Conservation (phyloP, 352 stramenopile genomes). For the Phytophthora constricta region DNA sequence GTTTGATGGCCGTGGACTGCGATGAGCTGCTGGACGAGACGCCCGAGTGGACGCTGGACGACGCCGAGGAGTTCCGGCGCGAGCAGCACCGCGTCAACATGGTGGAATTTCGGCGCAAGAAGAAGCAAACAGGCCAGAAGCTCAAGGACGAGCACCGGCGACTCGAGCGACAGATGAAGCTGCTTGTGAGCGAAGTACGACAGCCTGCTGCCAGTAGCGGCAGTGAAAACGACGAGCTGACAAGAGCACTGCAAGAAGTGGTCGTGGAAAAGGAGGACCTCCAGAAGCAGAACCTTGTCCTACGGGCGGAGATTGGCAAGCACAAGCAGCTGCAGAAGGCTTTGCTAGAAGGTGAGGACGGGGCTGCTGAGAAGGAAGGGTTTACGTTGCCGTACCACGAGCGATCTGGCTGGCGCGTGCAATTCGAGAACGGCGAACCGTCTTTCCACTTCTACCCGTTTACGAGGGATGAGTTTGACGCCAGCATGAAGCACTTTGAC, state of each 20-base stretch:
- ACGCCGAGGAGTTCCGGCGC: conserved; percentile 40
- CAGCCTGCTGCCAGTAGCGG: conserved; percentile 3
- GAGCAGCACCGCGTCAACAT: conserved; percentile 46
- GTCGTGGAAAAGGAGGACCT: conserved; percentile 38
- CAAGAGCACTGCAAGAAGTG: conserved; percentile 23
- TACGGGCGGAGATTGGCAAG: conserved; percentile 31
- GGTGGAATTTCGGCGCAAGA: conserved; percentile 47
- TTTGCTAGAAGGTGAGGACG: conserved; percentile 22
- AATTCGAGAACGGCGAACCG: conserved; percentile 17
- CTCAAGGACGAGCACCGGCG: conserved; percentile 32
- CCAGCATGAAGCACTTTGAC: conserved; percentile 27
- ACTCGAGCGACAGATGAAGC: conserved; percentile 39
- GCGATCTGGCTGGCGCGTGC: conserved; percentile 21
- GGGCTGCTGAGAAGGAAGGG: too few species aligned
- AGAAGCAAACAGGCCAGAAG: conserved; percentile 40
- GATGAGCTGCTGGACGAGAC: background rate
- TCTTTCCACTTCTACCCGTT: conserved; percentile 44
- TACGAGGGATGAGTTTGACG: conserved; percentile 23
- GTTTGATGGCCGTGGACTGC: background rate
- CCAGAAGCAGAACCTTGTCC: conserved; percentile 35
- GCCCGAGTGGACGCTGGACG: conserved; percentile 27
- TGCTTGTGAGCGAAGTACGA: conserved; percentile 19
- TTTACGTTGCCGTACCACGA: conserved; percentile 2
- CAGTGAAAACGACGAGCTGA: background rate
- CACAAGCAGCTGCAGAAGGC: conserved; percentile 28